phyloP scores from a whole-genome alignment of 164 flowering plant species.

The Berberis thunbergii region DNA sequence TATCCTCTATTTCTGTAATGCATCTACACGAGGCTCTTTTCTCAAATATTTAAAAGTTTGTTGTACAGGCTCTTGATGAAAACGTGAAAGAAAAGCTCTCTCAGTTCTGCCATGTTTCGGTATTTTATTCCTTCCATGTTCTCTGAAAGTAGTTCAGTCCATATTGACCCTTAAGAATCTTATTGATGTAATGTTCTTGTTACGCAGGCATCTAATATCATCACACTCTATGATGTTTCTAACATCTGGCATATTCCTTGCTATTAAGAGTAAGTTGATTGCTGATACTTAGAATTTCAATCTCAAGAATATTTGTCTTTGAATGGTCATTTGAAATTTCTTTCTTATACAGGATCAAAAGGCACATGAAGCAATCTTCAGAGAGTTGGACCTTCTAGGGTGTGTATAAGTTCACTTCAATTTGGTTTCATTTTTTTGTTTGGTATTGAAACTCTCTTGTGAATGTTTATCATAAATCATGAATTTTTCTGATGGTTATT shows the following conservation, averaged over 20 bases:
- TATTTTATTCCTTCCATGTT: constrained; percentile 15
- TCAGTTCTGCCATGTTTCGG: constrained; percentile 92
- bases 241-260: constrained; percentile 89
- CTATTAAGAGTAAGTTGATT: constrained; percentile 58
- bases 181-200: constrained; percentile 1
- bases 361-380: constrained; percentile 90
- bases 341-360: constrained; percentile 60
- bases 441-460: background rate
- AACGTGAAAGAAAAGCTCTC: constrained; percentile 79
- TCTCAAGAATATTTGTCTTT: background rate
- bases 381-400: constrained; percentile 64
- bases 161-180: background rate
- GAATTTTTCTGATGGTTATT: no score
- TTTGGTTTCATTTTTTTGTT: background rate
- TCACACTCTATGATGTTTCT: constrained; percentile 73
- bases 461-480: no score
- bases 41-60: constrained; percentile 8
- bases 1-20: background rate
- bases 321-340: background rate
- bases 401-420: constrained; percentile 30
- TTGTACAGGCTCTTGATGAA: constrained; percentile 61
- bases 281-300: background rate
- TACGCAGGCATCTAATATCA: constrained; percentile 52
- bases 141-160: background rate
- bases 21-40: background rate